These are phyloP conservation scores for Arthrobotrys pseudoclavata DNA, from an alignment of 2,329 filamentous ascomycete species.

Conservation along the genomic window DNA sequence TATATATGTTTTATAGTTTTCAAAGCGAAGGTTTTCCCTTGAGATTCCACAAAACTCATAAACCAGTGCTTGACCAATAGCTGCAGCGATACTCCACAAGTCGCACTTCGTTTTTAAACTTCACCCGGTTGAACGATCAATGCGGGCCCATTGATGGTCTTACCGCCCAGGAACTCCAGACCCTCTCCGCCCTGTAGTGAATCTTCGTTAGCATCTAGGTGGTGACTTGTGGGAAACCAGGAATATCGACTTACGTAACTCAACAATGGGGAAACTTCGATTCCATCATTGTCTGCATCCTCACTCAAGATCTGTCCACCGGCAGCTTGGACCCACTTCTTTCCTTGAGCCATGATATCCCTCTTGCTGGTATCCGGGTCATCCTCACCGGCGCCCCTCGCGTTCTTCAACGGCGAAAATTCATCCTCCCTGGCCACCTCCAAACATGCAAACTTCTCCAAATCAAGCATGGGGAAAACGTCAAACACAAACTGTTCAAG, in stretches of 20 bases:
- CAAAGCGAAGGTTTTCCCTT: conserved; percentile 13
- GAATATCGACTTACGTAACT: conserved; percentile 84
- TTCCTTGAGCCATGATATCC: conserved; percentile 91
- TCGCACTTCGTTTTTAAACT: background rate
- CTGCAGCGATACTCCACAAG: background rate
- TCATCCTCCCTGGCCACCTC: conserved; percentile 98
- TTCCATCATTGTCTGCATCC: conserved; percentile 72
- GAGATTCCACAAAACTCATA: conserved; percentile 4
- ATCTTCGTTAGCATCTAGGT: background rate
- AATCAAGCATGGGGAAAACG: conserved; percentile 88
- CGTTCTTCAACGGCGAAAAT: conserved; percentile 97
- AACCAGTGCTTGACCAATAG: background rate
- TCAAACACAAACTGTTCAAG: conserved; percentile 99
- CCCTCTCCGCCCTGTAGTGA: conserved; percentile 73
- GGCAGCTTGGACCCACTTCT: conserved; percentile 84
- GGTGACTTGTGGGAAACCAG: background rate
- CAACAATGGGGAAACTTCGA: conserved; percentile 92
- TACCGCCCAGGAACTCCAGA: conserved; percentile 72
- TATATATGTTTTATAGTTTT: conserved; percentile 14
- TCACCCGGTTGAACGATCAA: conserved; percentile 65
- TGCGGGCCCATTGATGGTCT: conserved; percentile 71
- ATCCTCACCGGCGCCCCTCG: conserved; percentile 85
- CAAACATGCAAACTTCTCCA: conserved; percentile 93
- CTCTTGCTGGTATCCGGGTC: conserved; percentile 91
- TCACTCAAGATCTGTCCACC: conserved; percentile 81